Evolutionary conservation across 2,329 filamentous ascomycete genomes (phyloP).

Genomic region (Alternaria panax): DNA sequence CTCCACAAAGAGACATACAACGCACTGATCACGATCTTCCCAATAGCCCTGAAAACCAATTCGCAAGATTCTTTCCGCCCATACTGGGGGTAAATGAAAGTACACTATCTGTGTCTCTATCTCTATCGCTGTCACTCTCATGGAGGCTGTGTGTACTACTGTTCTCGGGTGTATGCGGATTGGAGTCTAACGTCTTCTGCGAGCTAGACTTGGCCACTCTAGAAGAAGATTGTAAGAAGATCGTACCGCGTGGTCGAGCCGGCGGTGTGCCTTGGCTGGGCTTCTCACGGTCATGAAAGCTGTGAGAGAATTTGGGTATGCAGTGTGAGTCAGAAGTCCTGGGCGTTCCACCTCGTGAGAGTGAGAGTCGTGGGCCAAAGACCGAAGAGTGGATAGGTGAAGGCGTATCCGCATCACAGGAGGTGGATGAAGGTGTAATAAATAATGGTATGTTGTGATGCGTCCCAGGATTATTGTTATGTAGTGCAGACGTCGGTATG

Average conservation of each 20-base stretch:
- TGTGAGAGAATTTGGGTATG: slow-evolving; percentile 3
- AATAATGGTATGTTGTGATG: slow-evolving; percentile 1
- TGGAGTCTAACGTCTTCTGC: background rate
- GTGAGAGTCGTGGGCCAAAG: background rate
- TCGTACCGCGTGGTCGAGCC: slow-evolving; percentile 28
- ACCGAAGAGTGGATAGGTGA: background rate
- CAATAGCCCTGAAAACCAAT: slow-evolving; percentile 44
- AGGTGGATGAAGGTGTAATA: background rate
- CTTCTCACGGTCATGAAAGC: slow-evolving; percentile 19
- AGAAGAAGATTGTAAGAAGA: slow-evolving; percentile 8
- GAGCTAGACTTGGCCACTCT: background rate
- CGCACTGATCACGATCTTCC: slow-evolving; percentile 17
- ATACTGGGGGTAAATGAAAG: slow-evolving; percentile 36
- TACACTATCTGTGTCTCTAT: slow-evolving; percentile 28
- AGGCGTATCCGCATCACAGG: background rate
- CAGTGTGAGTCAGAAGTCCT: background rate
- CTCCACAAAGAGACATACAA: background rate
- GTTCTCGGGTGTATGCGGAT: background rate
- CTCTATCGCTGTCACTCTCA: slow-evolving; percentile 2
- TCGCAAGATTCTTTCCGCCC: slow-evolving; percentile 40
- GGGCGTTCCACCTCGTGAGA: background rate
- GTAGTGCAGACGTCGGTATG: background rate
- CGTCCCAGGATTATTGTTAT: background rate
- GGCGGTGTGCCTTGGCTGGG: slow-evolving; percentile 24
- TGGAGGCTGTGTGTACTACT: background rate